Percentiles rank a stretch among this genome's conserved stretches.
These are phyloP conservation scores for Coemansia furcata DNA, from an alignment of 192 early-diverging fungal species.

Conservation along the genomic window DNA sequence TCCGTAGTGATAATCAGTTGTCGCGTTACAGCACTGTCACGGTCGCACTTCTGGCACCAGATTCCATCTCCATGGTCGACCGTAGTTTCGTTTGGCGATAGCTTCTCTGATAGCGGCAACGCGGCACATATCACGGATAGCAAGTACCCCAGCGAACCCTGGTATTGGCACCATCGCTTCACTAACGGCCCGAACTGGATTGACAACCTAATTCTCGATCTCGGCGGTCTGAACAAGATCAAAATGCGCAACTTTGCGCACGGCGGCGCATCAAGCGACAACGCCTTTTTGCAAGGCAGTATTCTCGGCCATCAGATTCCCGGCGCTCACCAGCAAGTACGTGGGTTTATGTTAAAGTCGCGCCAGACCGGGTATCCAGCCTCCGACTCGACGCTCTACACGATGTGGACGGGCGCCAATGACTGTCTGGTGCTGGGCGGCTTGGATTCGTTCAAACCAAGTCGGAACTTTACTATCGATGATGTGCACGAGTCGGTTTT, in stretches of 20 bases:
- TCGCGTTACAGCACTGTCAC: constrained; percentile 32
- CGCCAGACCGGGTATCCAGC: constrained; percentile 31
- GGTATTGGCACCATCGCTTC: constrained; percentile 53
- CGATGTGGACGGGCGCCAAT: constrained; percentile 48
- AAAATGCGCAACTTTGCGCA: constrained; percentile 56
- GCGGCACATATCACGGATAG: constrained; percentile 48
- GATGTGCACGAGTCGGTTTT: constrained; percentile 40
- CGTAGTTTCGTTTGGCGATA: constrained; percentile 48
- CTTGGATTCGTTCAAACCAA: constrained; percentile 10
- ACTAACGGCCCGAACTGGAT: constrained; percentile 55
- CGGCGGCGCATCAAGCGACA: constrained; percentile 43
- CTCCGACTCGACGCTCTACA: constrained; percentile 43
- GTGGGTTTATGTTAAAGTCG: constrained; percentile 48
- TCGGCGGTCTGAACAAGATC: constrained; percentile 44
- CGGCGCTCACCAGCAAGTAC: constrained; percentile 43
- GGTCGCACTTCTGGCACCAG: constrained; percentile 14
- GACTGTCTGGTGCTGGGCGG: constrained; percentile 33
- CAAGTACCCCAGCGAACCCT: constrained; percentile 49
- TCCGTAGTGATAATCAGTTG: constrained; percentile 41
- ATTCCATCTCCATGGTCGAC: constrained; percentile 50
- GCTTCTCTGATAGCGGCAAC: constrained; percentile 48
- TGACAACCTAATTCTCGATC: constrained; percentile 46
- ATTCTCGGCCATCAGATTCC: constrained; percentile 43
- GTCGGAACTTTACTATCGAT: constrained; percentile 6
- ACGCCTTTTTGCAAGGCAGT: constrained; percentile 23